phyloP scores from a whole-genome alignment of 768 basidiomycete species.

The Tricholomella constricta region DNA sequence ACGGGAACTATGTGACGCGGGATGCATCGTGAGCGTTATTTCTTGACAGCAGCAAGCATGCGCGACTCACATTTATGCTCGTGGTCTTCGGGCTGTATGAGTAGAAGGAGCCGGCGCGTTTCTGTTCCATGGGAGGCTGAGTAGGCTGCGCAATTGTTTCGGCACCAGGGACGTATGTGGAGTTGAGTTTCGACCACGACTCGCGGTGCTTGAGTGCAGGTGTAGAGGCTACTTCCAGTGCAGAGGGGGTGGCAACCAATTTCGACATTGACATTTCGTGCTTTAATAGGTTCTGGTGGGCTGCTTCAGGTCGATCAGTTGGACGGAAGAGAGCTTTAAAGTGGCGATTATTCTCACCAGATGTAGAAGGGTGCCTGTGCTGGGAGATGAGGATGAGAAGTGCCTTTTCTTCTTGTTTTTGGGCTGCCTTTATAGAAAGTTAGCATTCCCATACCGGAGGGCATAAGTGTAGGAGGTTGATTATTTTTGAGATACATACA shows the following conservation, averaged over 20 bases:
- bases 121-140: neutral
- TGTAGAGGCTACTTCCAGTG: neutral
- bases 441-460: neutral
- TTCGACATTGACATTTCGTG: neutral
- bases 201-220: too few species aligned
- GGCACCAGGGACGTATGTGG: neutral
- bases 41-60: neutral
- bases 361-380: neutral
- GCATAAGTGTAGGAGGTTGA: neutral
- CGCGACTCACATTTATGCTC: constrained; percentile 41
- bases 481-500: neutral
- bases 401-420: neutral
- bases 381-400: constrained; percentile 3
- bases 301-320: constrained; percentile 4
- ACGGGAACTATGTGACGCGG: constrained; percentile 42
- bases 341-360: constrained; percentile 2
- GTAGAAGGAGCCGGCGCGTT: constrained; percentile 37
- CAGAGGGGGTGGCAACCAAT: neutral
- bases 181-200: constrained; percentile 9
- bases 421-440: constrained; percentile 11
- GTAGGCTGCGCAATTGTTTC: neutral
- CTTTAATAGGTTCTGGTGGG: neutral
- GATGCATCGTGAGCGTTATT: neutral
- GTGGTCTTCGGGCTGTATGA: constrained; percentile 48
- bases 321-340: neutral